A percentile compares a stretch with the other conserved stretches of the same genome.
Evolutionary conservation across 768 basidiomycete species (phyloP).

Genomic region (Lactarius trivialis): DNA sequence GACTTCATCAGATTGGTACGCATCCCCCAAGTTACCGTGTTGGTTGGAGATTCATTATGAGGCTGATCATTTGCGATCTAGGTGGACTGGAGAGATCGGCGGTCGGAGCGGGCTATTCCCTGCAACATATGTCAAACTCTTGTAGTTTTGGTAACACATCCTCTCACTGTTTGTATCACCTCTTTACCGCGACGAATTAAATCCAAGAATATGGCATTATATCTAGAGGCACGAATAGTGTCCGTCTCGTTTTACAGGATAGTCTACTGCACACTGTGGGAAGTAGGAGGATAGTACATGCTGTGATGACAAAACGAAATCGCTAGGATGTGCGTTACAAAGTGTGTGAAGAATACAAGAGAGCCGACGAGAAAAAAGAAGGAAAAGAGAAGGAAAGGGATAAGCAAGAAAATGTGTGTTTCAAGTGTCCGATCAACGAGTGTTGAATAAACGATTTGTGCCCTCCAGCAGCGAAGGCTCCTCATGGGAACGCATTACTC

Average conservation of each 20-base stretch:
- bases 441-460: conserved; percentile 12
- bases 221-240: conserved; percentile 3
- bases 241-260: conserved; percentile 11
- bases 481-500: not conserved
- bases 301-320: conserved; percentile 17
- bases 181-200: not conserved
- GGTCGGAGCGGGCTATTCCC: conserved; percentile 22
- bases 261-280: conserved; percentile 4
- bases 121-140: conserved; percentile 16
- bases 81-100: conserved; percentile 22
- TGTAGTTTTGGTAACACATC: conserved; percentile 3
- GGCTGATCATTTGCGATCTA: conserved; percentile 4
- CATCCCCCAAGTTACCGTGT: not conserved
- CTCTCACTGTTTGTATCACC: not conserved
- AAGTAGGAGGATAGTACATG: conserved; percentile 9
- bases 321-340: conserved; percentile 20
- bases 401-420: conserved; percentile 13
- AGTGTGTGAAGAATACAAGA: conserved; percentile 7
- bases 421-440: conserved; percentile 16
- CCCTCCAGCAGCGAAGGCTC: conserved; percentile 15
- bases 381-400: not conserved
- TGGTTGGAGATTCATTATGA: not conserved
- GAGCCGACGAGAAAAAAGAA: not conserved
- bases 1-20: conserved; percentile 73
- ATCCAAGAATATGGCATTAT: not conserved